These are phyloP conservation scores for Colletotrichum noveboracense DNA, from an alignment of 2,329 filamentous ascomycete species.

Conservation along the genomic window DNA sequence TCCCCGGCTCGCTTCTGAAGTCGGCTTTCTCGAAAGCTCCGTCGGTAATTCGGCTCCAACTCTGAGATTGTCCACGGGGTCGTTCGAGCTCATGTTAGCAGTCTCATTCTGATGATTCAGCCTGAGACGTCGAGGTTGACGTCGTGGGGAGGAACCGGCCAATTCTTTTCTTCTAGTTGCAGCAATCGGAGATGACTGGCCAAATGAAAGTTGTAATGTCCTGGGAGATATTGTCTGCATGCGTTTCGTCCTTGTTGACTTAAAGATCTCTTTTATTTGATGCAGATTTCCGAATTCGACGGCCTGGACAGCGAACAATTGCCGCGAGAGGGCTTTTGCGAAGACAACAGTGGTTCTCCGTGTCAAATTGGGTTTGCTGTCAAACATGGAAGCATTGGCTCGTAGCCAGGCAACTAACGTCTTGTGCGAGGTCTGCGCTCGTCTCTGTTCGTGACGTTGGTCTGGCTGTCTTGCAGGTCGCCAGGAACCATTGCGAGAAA, in stretches of 20 bases:
- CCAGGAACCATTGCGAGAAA: neutral
- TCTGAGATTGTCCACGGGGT: neutral
- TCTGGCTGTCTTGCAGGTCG: neutral
- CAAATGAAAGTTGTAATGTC: neutral
- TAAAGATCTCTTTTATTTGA: neutral
- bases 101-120: neutral
- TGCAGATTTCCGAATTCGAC: neutral
- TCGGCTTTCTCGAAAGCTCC: neutral
- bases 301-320: neutral
- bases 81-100: neutral
- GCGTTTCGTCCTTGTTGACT: neutral
- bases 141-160: neutral
- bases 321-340: neutral
- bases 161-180: neutral
- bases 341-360: neutral
- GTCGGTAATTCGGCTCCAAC: neutral
- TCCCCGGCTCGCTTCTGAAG: neutral
- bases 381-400: too few relatives aligned
- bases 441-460: neutral
- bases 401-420: too few relatives aligned
- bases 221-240: fast-evolving
- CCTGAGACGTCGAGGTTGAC: neutral
- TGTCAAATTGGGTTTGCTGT: neutral
- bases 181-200: neutral
- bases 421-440: too few relatives aligned